Base-by-base conservation (phyloP, 2,329 filamentous ascomycete species). In the Immersiporthe knoxdaviesiana region DNA sequence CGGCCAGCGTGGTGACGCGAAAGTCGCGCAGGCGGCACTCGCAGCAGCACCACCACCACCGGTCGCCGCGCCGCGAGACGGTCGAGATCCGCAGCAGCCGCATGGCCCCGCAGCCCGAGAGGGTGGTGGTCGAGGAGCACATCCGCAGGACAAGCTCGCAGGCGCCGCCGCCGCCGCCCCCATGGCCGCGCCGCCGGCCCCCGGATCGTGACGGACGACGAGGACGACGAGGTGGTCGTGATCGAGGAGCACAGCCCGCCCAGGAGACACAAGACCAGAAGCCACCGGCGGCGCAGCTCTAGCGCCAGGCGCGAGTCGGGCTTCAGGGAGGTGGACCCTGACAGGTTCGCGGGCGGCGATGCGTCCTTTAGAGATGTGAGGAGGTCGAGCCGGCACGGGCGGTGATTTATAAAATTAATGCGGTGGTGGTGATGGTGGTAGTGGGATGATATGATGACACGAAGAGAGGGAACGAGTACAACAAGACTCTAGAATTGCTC, bases 151-250 rank as follows among this genome's bases (percentile, higher is more conserved):
- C 70, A 41, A 72, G 11, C 68, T 39, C 70, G 10, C 68, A 63
- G 7, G 59, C 64, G 10, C 64, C 70, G 41, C 41, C 70, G 21
- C 69, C 73, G 68, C 35, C 35, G 35, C 35, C 35, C 69, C 69
- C 61, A 50, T 47, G 30, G 32, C 56, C 12, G 66, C 63, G 7
- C 54, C 70, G 37, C 71, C 73, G 60, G 71, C 73, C 70, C 69
- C 69, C 69, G 73, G 63, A 67, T 72, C 52, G 74, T 74, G 39
- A 39, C 60, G 5, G 72, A 71, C n/a, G 73, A 71, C 14, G 70
- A 70, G 11, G 75, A 76, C 2, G 77, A 78, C 41, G 78, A 79
- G 74, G 75, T 79, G 12, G 76, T 79, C 3, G 78, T 79, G 30
- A 77, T 79, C 65, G 78, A 79, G 73, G 77, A 79, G 73, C 73